Evolutionary conservation across 495 filamentous ascomycete genomes (phyloP).

Genomic region (Amorphotheca resinae): DNA sequence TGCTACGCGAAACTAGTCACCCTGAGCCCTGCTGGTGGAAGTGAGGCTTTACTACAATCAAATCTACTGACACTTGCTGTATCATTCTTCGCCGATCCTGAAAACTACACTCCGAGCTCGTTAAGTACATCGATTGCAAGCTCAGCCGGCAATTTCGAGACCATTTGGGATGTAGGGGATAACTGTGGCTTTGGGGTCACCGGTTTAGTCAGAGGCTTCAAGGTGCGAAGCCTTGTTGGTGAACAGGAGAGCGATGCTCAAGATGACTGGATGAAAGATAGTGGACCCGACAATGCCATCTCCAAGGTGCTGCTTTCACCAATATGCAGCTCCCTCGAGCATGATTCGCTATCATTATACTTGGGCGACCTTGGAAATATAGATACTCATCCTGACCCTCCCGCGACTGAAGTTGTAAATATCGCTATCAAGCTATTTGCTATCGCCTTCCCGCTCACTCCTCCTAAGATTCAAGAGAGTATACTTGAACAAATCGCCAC

Average conservation of each 20-base stretch:
- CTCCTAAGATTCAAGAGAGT: conserved; percentile 86
- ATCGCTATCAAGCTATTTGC: conserved; percentile 87
- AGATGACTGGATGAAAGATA: conserved; percentile 46
- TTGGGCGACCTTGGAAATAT: conserved; percentile 47
- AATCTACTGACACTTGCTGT: conserved; percentile 88
- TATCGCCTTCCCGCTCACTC: conserved; percentile 75
- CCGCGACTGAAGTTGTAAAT: conserved; percentile 87
- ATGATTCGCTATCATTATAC: conserved; percentile 80
- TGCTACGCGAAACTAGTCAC: conserved; percentile 87
- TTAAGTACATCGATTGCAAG: conserved; percentile 86
- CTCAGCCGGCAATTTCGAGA: conserved; percentile 82
- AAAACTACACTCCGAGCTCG: conserved; percentile 70
- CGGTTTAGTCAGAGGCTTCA: conserved; percentile 67
- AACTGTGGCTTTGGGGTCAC: conserved; percentile 91
- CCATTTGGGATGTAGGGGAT: conserved; percentile 87
- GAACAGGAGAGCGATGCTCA: conserved; percentile 47
- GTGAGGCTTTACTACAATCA: conserved; percentile 77
- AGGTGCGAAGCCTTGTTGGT: conserved; percentile 55
- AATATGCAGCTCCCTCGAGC: conserved; percentile 71
- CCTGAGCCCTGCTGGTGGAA: conserved; percentile 66
- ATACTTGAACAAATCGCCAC: conserved; percentile 86
- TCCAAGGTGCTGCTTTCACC: conserved; percentile 61
- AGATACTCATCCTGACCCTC: conserved; percentile 56
- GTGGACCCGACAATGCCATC: conserved; percentile 54
- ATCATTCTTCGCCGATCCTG: conserved; percentile 85